Conservation (phyloP, 176 grass and related monocot genomes). For the Calamus simplicifolius region DNA sequence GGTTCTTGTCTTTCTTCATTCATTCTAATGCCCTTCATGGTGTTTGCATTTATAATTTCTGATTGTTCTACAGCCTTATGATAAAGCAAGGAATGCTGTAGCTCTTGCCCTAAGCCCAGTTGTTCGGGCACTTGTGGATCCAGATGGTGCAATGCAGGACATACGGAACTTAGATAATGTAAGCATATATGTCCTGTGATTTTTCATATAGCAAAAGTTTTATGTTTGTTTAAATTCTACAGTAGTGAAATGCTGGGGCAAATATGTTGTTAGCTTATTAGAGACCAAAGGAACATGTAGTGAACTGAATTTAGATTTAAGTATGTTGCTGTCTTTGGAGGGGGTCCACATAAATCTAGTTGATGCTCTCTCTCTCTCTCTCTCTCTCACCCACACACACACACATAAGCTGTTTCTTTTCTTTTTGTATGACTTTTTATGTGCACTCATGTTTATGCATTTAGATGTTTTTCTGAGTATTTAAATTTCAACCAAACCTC, state of each 20-base stretch:
- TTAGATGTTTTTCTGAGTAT: background rate
- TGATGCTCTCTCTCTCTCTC: no score
- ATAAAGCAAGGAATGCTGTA: slow-evolving; percentile 96
- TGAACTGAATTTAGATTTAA: no score
- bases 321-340: no score
- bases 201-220: background rate
- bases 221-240: no score
- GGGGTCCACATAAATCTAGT: no score
- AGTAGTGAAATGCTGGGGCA: no score
- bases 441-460: background rate
- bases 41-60: no score
- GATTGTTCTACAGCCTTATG: slow-evolving; percentile 52
- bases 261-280: no score
- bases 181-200: slow-evolving; percentile 21
- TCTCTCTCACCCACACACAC: no score
- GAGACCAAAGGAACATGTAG: no score
- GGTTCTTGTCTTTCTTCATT: no score
- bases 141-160: slow-evolving; percentile 88
- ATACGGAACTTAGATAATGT: slow-evolving; percentile 85
- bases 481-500: background rate
- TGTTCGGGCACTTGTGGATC: slow-evolving; percentile 91
- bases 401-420: background rate
- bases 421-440: background rate
- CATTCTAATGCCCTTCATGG: no score
- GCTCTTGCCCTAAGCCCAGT: slow-evolving; percentile 98